Base-by-base conservation (phyloP, 2,329 filamentous ascomycete genomes). In the Pestalotiopsis sp. region DNA sequence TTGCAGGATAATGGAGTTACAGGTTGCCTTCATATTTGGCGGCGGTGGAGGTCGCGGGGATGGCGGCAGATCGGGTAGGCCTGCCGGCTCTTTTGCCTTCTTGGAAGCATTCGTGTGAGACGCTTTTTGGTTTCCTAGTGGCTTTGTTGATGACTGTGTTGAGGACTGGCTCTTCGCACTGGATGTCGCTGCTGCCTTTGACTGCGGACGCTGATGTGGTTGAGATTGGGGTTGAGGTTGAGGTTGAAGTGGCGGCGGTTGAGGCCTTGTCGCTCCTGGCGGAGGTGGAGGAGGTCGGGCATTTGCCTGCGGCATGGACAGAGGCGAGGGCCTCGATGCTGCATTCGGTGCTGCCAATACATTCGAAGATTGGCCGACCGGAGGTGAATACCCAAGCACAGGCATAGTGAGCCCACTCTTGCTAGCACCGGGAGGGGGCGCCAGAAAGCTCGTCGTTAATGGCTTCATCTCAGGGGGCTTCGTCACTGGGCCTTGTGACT, bases 1-100 rank as follows among this genome's bases (percentile, higher is more conserved):
- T 66, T 89, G 87, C 39, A 88, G 83, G 63, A 90, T 85, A 69
- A 89, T 87, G 77, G 87, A 84, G 72, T 86, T 86, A 49, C 87
- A 84, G 69, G 88, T 86, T 61, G 90, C 86, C 71, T 86, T 87
- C 59, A 83, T 82, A 71, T 85, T 82, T 20, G 79, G 72, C 20
- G 75, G 76, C n/a, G 76, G 79, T 9, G 77, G 71, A 20, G 77
- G 77, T 11, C 75, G 77, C 0, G 76, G 76, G 5, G 77, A 74
- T 27, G 76, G 77, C 4, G 73, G 72, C 49, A 69, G 64, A 62
- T 77, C 71, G 58, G 65, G 65, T 36, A 64, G 39, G 17, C 75
- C 75, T 7, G 68, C 38, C 52, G 76, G 73, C 23, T 75, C 70
- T 65, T 71, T 77, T 55, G 72, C 72, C 23, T 75, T 71, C 67